phyloP scores from a whole-genome alignment of 768 basidiomycete species.

The Hebeloma cylindrosporum region DNA sequence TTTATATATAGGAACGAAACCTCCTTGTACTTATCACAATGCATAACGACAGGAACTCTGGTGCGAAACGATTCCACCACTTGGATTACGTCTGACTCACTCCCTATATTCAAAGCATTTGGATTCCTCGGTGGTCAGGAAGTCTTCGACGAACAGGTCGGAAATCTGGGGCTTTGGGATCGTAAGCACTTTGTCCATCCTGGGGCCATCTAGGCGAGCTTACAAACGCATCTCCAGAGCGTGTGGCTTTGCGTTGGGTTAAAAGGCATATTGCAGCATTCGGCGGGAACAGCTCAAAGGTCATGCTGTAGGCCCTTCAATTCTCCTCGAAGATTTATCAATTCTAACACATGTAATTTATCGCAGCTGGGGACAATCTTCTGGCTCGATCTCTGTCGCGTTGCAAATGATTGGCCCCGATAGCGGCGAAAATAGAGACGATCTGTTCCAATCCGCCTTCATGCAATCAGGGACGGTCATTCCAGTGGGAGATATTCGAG shows the following conservation, averaged over 20 bases:
- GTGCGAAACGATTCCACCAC: conserved; percentile 4
- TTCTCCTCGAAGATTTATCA: neutral
- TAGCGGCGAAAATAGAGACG: conserved; percentile 42
- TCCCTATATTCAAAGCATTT: conserved; percentile 25
- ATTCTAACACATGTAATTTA: neutral
- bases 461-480: conserved; percentile 53
- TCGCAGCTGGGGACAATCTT: conserved; percentile 57
- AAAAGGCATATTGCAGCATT: conserved; percentile 59
- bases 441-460: conserved; percentile 49
- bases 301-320: conserved; percentile 46
- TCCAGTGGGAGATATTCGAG: conserved; percentile 43
- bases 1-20: conserved; percentile 1
- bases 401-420: conserved; percentile 52
- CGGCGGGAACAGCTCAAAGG: conserved; percentile 56
- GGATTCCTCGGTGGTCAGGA: conserved; percentile 48
- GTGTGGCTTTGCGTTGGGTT: conserved; percentile 59
- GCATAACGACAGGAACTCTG: neutral
- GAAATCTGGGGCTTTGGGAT: conserved; percentile 62
- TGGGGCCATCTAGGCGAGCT: neutral
- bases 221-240: conserved; percentile 36
- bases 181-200: conserved; percentile 33
- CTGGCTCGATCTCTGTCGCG: conserved; percentile 54
- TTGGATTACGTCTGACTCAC: neutral
- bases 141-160: conserved; percentile 40
- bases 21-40: neutral